These are phyloP conservation scores for Glutinoglossum americanum DNA, from an alignment of 495 filamentous ascomycete genomes.

Conservation along the genomic window DNA sequence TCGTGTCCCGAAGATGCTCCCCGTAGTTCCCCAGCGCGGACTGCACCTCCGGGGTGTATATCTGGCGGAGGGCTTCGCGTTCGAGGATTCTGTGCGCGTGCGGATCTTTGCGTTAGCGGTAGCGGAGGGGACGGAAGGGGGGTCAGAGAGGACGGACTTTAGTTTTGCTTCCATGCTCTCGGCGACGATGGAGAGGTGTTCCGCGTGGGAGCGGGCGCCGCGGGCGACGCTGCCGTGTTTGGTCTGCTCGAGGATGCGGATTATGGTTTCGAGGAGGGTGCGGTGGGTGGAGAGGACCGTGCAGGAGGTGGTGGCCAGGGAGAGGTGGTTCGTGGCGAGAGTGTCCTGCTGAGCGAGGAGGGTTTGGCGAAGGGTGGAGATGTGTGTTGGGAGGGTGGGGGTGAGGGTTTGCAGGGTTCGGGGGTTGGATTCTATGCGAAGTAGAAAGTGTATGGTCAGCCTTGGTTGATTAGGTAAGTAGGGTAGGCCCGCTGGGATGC, in stretches of 20 bases:
- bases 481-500: too few species aligned
- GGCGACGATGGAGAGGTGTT: conserved; percentile 2
- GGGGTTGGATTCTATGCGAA: neutral
- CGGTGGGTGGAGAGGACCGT: conserved; percentile 2
- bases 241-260: conserved; percentile 3
- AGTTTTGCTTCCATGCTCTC: conserved; percentile 3
- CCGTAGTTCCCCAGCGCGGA: conserved; percentile 3
- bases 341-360: neutral
- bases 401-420: neutral
- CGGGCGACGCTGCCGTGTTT: conserved; percentile 6
- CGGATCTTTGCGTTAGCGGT: too few species aligned
- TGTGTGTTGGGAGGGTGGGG: neutral
- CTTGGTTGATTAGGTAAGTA: too few species aligned
- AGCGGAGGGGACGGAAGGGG: too few species aligned
- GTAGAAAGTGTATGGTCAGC: neutral
- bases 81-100: neutral
- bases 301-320: neutral
- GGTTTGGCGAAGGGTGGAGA: neutral
- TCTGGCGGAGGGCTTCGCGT: neutral
- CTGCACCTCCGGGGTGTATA: neutral
- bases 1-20: neutral
- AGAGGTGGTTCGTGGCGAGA: neutral
- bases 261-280: neutral
- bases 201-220: conserved; percentile 1
- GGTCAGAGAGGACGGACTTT: neutral